Base-by-base conservation (phyloP, 768 basidiomycete genomes). In the Leccinum longicurvipes region DNA sequence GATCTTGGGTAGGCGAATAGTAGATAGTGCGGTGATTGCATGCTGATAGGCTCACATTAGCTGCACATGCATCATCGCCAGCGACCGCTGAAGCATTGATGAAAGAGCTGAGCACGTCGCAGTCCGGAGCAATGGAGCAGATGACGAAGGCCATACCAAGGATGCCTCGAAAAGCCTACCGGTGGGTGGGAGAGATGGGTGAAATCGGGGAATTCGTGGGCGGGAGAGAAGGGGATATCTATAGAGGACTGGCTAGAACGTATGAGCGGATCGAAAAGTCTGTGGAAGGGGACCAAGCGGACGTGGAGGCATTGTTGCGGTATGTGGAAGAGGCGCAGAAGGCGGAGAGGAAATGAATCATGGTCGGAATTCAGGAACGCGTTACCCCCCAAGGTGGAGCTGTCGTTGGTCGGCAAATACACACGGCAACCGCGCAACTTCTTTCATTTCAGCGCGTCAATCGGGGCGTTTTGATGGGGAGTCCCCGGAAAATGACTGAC, bases 91-190 rank as follows among this genome's bases (percentile, higher is more conserved):
- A 77, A 29, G 84, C 83, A 11, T 76, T 85, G 12, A 45, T 84
- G 51, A 67, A 72, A 41, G 83, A 83, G 60, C 69, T 84, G 31
- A 61, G 69, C 44, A 56, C 64, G 21, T 83, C 81, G 15, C 79
- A 82, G 63, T 77, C 80, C 4, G 63, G 58, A 17, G 53, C 78
- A 25, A 70, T 85, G 11, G 60, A 74, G 57, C 72, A 74, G 21
- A 67, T 82, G 47, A 69, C 71, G 4, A 63, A 62, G 46, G 58
- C 59, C 2, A 66, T 84, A 27, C 79, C 81, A 5, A 55, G 67
- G 31, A 82, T 84, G 82, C 67, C 82, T 19, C 81, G 79, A n/a
- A 86, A 85, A 59, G 81, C 82, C 4, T 84, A 86, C 60, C 74
- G 84, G 49, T 85, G 77, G 79, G 76, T 80, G 14, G 79, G 77